Evolutionary conservation across 2,329 filamentous ascomycete species (phyloP).

Genomic region (Tolypocladium ovalisporum): DNA sequence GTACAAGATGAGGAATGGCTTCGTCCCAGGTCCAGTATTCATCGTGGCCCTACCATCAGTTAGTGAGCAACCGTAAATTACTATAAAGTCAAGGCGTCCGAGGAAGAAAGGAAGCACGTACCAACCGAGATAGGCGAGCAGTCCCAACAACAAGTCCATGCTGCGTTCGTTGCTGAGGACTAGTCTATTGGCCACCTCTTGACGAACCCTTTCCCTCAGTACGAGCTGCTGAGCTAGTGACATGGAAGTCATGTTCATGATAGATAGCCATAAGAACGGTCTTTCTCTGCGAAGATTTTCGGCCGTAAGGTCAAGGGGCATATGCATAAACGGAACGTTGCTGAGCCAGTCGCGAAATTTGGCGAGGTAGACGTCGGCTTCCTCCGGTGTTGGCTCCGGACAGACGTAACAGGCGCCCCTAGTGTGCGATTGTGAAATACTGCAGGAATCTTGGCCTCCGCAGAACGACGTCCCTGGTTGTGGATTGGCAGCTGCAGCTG

Average conservation of each 20-base stretch:
- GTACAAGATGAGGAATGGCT: constrained; percentile 33
- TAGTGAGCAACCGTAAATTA: not conserved
- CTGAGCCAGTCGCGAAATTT: constrained; percentile 30
- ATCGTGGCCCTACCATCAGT: constrained; percentile 22
- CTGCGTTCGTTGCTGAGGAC: constrained; percentile 36
- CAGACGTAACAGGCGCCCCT: constrained; percentile 7
- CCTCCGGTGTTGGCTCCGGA: constrained; percentile 19
- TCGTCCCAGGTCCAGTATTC: constrained; percentile 23
- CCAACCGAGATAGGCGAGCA: constrained; percentile 21
- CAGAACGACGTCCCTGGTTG: not conserved
- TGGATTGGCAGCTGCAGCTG: constrained; percentile 17
- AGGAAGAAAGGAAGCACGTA: not conserved
- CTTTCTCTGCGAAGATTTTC: constrained; percentile 24
- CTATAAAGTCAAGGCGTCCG: not conserved
- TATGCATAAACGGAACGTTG: constrained; percentile 33
- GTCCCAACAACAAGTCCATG: constrained; percentile 40
- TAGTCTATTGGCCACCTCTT: constrained; percentile 32
- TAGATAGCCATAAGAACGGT: constrained; percentile 40
- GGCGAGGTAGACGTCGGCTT: constrained; percentile 27
- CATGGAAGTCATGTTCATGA: constrained; percentile 34
- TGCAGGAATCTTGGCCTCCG: not conserved
- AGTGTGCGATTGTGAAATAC: not conserved
- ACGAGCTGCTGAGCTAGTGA: constrained; percentile 26
- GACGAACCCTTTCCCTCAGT: constrained; percentile 28
- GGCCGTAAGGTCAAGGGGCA: constrained; percentile 25